A percentile compares a stretch with the other conserved stretches of the same genome.
Evolutionary conservation across 2,329 filamentous ascomycete species (phyloP).

Genomic region (Pseudogymnoascus sp.): DNA sequence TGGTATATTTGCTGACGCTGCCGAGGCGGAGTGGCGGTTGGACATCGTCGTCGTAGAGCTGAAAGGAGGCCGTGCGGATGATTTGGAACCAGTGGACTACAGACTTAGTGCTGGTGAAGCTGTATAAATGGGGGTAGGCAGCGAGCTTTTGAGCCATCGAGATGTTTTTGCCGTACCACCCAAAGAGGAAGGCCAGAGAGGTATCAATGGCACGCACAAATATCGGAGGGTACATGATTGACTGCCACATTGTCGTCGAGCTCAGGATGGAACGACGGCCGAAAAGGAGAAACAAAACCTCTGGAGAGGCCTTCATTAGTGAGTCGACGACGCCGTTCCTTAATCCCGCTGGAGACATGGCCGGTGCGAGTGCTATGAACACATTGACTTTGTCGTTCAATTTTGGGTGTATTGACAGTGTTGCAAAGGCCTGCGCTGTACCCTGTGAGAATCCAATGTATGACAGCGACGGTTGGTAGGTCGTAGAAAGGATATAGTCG

Average conservation of each 20-base stretch:
- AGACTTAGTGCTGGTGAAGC: constrained; percentile 91
- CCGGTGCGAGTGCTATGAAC: constrained; percentile 90
- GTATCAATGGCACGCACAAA: constrained; percentile 84
- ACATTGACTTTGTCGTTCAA: constrained; percentile 91
- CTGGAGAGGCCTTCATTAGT: constrained; percentile 85
- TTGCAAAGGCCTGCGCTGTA: constrained; percentile 92
- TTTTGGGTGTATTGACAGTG: constrained; percentile 81
- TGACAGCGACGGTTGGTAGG: constrained; percentile 73
- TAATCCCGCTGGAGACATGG: constrained; percentile 89
- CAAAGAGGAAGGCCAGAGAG: constrained; percentile 75
- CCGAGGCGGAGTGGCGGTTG: constrained; percentile 66
- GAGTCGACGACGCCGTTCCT: constrained; percentile 87
- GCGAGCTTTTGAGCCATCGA: constrained; percentile 81
- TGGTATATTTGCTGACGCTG: constrained; percentile 76
- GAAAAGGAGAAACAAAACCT: constrained; percentile 87
- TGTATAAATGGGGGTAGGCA: constrained; percentile 92
- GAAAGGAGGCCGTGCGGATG: constrained; percentile 90
- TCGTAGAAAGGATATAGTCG: constrained; percentile 79
- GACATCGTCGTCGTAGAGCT: constrained; percentile 97
- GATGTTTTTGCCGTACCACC: constrained; percentile 83
- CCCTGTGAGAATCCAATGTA: constrained; percentile 98
- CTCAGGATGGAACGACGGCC: constrained; percentile 85
- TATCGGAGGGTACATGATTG: constrained; percentile 86
- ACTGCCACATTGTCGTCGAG: constrained; percentile 95
- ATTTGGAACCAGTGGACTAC: constrained; percentile 99